Evolutionary conservation across 2,329 filamentous ascomycete genomes (phyloP).

Genomic region (Sphaerulina vaccinii): DNA sequence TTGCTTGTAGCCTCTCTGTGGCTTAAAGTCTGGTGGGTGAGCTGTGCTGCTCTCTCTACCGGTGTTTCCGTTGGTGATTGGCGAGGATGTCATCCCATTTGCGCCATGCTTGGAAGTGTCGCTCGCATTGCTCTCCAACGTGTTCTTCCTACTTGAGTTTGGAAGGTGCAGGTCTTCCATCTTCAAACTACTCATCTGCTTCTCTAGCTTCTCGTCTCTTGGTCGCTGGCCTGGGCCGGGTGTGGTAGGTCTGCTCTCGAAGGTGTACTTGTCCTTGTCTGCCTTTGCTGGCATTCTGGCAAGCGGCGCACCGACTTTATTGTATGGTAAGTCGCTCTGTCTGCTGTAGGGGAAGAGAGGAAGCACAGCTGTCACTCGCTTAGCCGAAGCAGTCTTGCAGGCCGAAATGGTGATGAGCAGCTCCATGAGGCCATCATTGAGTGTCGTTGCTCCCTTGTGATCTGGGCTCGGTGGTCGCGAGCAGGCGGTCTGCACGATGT

Average conservation of each 20-base stretch:
- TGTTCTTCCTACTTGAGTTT: conserved; percentile 33
- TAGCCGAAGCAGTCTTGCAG: conserved; percentile 91
- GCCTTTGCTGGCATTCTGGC: conserved; percentile 64
- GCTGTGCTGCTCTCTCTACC: conserved; percentile 40
- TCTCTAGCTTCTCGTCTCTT: conserved; percentile 55
- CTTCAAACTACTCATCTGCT: conserved; percentile 68
- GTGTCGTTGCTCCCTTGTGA: conserved; percentile 18
- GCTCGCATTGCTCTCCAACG: conserved; percentile 34
- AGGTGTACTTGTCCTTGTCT: conserved; percentile 69
- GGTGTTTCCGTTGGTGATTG: conserved; percentile 32
- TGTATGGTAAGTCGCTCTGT: conserved; percentile 94
- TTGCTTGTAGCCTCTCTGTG: conserved; percentile 92
- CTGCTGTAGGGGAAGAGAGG: conserved; percentile 96
- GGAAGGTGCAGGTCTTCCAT: conserved; percentile 39
- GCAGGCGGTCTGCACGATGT: conserved; percentile 79
- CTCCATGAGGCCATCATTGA: conserved; percentile 92
- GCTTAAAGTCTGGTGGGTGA: conserved; percentile 62
- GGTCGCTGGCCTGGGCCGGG: conserved; percentile 66
- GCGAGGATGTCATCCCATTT: conserved; percentile 10
- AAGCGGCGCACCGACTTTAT: conserved; percentile 88
- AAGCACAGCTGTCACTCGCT: conserved; percentile 87
- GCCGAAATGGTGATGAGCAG: conserved; percentile 98
- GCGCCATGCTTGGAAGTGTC: conserved; percentile 24
- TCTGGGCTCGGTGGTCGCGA: conserved; percentile 16
- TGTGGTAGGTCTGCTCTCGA: conserved; percentile 87